A percentile compares a stretch with the other conserved stretches of the same genome.
These are phyloP conservation scores for Beauveria rudraprayagi DNA, from an alignment of 2,329 filamentous ascomycete genomes.

Conservation along the genomic window DNA sequence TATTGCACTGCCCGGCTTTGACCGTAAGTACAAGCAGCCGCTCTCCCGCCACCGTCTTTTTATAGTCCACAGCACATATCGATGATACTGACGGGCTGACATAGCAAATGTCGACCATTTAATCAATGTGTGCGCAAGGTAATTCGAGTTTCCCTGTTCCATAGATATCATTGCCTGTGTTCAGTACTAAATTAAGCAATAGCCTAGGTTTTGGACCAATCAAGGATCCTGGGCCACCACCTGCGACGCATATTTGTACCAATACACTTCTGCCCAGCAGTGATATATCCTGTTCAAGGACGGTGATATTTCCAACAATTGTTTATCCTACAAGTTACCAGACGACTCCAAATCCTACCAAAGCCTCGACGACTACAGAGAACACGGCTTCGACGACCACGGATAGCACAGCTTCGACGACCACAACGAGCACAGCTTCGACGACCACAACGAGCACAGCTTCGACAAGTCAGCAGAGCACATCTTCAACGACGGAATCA, in stretches of 20 bases:
- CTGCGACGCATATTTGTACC: constrained; percentile 20
- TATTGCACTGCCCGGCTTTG: constrained; percentile 26
- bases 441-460: background rate
- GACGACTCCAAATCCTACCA: background rate
- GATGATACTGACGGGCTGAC: background rate
- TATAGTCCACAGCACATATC: background rate
- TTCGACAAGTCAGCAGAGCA: background rate
- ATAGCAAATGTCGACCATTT: constrained; percentile 43
- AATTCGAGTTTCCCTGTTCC: constrained; percentile 16
- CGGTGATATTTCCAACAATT: background rate
- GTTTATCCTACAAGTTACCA: background rate
- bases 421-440: background rate
- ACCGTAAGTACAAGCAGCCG: constrained; percentile 29
- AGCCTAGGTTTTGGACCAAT: constrained; percentile 24
- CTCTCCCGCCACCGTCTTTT: background rate
- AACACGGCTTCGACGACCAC: background rate
- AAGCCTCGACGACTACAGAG: background rate
- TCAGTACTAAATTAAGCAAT: constrained; percentile 1
- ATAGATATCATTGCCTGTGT: background rate
- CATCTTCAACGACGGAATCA: background rate
- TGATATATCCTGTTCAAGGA: constrained; percentile 6
- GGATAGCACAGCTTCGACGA: background rate
- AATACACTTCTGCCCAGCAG: constrained; percentile 6
- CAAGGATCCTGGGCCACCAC: constrained; percentile 29
- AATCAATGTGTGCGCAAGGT: constrained; percentile 45